Conservation (phyloP, 2,329 filamentous ascomycete genomes). For the Zasmidium cellare region DNA sequence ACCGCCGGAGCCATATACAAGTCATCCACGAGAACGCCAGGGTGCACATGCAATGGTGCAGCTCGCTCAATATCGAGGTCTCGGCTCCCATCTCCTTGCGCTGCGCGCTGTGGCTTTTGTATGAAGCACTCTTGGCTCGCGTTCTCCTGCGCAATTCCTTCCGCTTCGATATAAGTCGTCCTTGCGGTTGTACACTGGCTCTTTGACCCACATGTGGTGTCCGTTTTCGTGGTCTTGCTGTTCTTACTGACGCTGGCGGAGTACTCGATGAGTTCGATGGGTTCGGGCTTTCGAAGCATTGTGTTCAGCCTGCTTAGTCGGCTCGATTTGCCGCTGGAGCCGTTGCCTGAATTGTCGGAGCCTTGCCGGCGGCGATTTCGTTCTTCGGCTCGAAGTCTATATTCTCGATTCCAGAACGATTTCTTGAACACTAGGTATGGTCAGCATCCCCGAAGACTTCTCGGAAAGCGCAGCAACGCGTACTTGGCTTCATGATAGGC, state of each 20-base stretch:
- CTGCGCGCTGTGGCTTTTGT: background rate
- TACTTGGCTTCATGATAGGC: conserved; percentile 34
- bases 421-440: conserved; percentile 22
- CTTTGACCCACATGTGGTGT: background rate
- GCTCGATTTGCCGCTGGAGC: conserved; percentile 7
- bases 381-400: background rate
- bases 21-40: background rate
- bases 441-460: no score
- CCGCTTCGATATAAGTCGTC: background rate
- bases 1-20: background rate
- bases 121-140: conserved; percentile 1
- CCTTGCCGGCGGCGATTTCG: background rate
- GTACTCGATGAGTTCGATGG: conserved; percentile 4
- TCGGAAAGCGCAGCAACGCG: no score
- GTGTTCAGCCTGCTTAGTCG: conserved; percentile 10
- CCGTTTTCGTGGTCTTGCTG: background rate
- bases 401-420: conserved; percentile 32
- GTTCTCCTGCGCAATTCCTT: background rate
- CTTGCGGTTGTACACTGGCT: background rate
- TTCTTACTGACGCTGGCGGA: conserved; percentile 1
- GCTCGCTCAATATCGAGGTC: background rate
- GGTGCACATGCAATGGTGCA: background rate
- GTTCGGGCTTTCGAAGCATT: conserved; percentile 5
- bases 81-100: background rate
- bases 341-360: background rate